Conservation (phyloP, 495 filamentous ascomycete species). For the Xylaria castorea region DNA sequence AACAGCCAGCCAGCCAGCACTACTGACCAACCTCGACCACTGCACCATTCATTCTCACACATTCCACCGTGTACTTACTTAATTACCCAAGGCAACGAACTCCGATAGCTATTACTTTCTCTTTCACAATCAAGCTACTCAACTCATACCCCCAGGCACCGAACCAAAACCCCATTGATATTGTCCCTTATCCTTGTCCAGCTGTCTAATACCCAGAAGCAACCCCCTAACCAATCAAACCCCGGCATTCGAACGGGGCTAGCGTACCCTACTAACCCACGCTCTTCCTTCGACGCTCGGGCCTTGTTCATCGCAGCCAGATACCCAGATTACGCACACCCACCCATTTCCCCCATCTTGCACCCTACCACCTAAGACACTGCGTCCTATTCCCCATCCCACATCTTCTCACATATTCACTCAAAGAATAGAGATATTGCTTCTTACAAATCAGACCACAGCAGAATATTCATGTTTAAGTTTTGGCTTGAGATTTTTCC, state of each 20-base stretch:
- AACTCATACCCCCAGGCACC: too few species aligned
- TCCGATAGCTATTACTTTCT: too few species aligned
- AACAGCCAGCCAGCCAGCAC: too few species aligned
- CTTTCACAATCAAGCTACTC: too few species aligned
- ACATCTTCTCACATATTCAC: neutral
- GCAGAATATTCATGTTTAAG: neutral
- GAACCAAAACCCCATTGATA: neutral
- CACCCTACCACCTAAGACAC: neutral
- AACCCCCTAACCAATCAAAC: neutral
- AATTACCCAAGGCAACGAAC: neutral
- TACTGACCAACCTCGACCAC: neutral
- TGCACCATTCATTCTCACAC: neutral
- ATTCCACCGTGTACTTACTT: neutral
- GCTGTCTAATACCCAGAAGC: neutral
- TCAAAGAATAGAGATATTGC: neutral
- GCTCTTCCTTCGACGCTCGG: neutral
- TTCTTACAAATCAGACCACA: neutral
- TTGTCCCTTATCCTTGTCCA: neutral
- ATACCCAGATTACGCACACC: neutral
- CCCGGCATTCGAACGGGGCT: neutral
- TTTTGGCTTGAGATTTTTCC: slow-evolving; percentile 9
- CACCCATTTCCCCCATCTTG: neutral
- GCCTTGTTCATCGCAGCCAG: neutral
- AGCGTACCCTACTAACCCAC: neutral
- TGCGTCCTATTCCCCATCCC: neutral